phyloP scores from a whole-genome alignment of 2,329 filamentous ascomycete species.

The Trematosphaeria pertusa region DNA sequence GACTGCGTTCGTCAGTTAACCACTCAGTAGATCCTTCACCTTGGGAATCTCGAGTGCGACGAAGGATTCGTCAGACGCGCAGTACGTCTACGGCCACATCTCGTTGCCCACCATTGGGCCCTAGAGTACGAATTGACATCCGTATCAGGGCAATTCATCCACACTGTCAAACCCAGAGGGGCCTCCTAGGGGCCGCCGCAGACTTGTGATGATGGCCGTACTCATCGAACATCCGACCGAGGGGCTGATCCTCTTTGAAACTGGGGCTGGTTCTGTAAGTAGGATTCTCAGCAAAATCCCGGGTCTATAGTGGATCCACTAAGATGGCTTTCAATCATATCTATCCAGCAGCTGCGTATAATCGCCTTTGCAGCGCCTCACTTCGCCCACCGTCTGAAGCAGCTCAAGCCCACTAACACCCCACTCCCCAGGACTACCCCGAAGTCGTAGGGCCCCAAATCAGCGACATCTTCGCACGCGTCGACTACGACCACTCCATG shows the following conservation, averaged over 20 bases:
- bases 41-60: slow-evolving; percentile 45
- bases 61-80: slow-evolving; percentile 46
- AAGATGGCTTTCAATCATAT: too few species aligned
- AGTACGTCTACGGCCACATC: too few species aligned
- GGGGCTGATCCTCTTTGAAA: slow-evolving; percentile 47
- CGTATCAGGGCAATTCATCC: slow-evolving; percentile 29
- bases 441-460: slow-evolving; percentile 35
- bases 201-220: slow-evolving; percentile 37
- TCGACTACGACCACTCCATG: slow-evolving; percentile 31
- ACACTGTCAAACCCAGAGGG: slow-evolving; percentile 38
- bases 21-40: slow-evolving; percentile 35
- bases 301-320: background rate
- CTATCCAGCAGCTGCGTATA: too few species aligned
- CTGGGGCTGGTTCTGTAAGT: slow-evolving; percentile 38
- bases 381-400: too few species aligned
- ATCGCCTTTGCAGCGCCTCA: too few species aligned
- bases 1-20: background rate
- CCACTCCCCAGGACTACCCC: slow-evolving; percentile 29
- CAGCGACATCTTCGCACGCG: slow-evolving; percentile 42
- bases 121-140: too few species aligned
- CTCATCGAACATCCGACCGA: slow-evolving; percentile 41
- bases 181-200: slow-evolving; percentile 30
- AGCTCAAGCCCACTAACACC: background rate
- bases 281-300: background rate
- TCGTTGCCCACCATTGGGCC: too few species aligned